phyloP scores from a whole-genome alignment of 2,329 filamentous ascomycete genomes.

The Botrytis sinoallii region DNA sequence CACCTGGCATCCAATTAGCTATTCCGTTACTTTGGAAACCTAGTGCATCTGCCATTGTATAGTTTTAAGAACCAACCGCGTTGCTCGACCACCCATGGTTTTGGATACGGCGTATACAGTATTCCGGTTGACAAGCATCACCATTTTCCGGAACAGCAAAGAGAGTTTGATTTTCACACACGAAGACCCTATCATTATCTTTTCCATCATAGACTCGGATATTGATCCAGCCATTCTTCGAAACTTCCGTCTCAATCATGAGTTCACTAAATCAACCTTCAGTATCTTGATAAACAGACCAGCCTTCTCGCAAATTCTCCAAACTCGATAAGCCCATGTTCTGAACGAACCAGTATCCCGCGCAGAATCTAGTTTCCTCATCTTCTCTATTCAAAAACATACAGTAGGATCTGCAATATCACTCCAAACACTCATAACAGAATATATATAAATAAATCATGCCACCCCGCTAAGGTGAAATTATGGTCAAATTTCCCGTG shows the following conservation, averaged over 20 bases:
- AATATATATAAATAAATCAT: neutral
- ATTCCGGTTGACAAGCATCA: neutral
- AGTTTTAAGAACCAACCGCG: neutral
- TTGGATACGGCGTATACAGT: neutral
- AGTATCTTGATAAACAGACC: neutral
- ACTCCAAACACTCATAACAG: neutral
- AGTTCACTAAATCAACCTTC: rapidly evolving
- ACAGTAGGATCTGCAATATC: neutral
- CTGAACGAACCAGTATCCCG: rapidly evolving
- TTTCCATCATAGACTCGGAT: neutral
- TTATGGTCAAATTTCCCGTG: neutral
- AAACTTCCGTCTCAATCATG: neutral
- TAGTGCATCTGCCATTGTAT: neutral
- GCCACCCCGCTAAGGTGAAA: neutral
- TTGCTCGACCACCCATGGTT: neutral
- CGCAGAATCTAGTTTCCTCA: rapidly evolving
- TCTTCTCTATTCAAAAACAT: rapidly evolving
- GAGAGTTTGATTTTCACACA: neutral
- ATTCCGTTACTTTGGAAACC: neutral
- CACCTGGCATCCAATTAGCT: neutral
- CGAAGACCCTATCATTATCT: neutral
- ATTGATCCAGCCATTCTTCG: neutral
- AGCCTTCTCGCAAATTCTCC: neutral
- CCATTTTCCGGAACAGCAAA: rapidly evolving
- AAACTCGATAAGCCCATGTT: rapidly evolving